Percentiles rank a stretch among this genome's conserved stretches.
Evolutionary conservation across 305 asterid genomes (phyloP).

Genomic region (Solanum chacoense): DNA sequence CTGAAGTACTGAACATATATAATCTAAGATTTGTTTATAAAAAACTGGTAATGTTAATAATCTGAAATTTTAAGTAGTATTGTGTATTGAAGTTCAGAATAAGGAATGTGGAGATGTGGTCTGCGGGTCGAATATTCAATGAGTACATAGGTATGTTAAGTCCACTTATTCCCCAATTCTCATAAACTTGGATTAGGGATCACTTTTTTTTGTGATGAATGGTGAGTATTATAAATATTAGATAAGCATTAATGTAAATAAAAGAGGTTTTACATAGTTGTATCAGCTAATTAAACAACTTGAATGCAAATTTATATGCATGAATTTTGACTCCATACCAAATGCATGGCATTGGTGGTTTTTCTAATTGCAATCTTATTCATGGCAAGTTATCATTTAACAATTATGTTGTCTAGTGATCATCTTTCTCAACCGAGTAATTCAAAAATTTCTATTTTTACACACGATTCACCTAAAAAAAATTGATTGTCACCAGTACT

Average conservation of each 20-base stretch:
- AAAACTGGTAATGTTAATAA: too few species aligned
- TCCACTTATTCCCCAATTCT: not conserved
- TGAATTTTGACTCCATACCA: not conserved
- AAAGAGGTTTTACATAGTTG: not conserved
- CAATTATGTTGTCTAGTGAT: not conserved
- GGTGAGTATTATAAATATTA: too few species aligned
- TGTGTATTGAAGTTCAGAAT: too few species aligned
- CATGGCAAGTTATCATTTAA: not conserved
- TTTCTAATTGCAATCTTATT: not conserved
- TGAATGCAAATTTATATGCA: not conserved
- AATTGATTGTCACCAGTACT: not conserved
- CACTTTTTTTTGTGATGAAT: not conserved
- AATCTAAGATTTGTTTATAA: too few species aligned
- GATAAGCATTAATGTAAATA: too few species aligned
- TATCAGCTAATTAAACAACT: too few species aligned
- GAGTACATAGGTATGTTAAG: not conserved
- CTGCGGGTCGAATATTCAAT: too few species aligned
- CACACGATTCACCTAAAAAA: not conserved
- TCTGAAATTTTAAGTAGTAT: too few species aligned
- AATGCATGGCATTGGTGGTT: not conserved
- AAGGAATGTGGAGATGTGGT: too few species aligned
- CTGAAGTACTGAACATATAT: too few species aligned
- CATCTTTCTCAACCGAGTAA: not conserved
- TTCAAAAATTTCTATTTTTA: too few species aligned
- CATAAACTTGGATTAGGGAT: not conserved